phyloP scores from a whole-genome alignment of 2,329 filamentous ascomycete species.

The Diaporthe capsici region DNA sequence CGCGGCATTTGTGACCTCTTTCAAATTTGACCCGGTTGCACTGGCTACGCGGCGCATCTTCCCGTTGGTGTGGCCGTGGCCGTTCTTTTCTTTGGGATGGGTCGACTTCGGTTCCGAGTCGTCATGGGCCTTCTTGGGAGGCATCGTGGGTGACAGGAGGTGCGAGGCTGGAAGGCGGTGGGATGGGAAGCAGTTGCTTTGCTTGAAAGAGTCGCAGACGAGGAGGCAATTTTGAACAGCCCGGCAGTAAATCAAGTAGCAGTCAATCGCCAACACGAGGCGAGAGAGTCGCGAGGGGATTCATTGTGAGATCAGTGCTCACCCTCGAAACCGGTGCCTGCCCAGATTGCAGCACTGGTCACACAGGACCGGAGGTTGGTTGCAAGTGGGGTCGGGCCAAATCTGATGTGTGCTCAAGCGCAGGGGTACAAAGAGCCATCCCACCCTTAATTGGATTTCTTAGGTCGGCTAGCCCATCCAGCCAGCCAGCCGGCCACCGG shows the following conservation, averaged over 20 bases:
- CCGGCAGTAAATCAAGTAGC: not conserved
- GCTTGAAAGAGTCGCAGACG: not conserved
- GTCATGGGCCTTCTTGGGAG: slow-evolving; percentile 57
- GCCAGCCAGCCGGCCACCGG: slow-evolving; percentile 2
- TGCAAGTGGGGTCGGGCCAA: slow-evolving; percentile 23
- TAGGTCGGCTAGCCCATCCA: not conserved
- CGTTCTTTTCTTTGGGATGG: slow-evolving; percentile 61
- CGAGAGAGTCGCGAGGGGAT: not conserved
- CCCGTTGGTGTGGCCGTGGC: slow-evolving; percentile 57
- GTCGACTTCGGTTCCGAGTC: slow-evolving; percentile 60
- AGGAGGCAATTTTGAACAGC: not conserved
- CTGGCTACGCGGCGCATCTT: slow-evolving; percentile 71
- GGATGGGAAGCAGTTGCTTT: not conserved
- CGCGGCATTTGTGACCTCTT: slow-evolving; percentile 59
- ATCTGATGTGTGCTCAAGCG: slow-evolving; percentile 3
- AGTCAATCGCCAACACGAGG: not conserved
- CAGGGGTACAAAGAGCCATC: slow-evolving; percentile 26
- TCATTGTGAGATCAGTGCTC: slow-evolving; percentile 23
- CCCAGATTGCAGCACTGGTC: slow-evolving; percentile 1
- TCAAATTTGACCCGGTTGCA: slow-evolving; percentile 63
- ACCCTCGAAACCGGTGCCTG: slow-evolving; percentile 4
- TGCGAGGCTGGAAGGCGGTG: not conserved
- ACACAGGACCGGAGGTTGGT: not conserved
- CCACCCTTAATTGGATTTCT: slow-evolving; percentile 17
- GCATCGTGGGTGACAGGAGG: slow-evolving; percentile 51